Conservation (phyloP, 495 filamentous ascomycete genomes). For the Physcia stellaris region DNA sequence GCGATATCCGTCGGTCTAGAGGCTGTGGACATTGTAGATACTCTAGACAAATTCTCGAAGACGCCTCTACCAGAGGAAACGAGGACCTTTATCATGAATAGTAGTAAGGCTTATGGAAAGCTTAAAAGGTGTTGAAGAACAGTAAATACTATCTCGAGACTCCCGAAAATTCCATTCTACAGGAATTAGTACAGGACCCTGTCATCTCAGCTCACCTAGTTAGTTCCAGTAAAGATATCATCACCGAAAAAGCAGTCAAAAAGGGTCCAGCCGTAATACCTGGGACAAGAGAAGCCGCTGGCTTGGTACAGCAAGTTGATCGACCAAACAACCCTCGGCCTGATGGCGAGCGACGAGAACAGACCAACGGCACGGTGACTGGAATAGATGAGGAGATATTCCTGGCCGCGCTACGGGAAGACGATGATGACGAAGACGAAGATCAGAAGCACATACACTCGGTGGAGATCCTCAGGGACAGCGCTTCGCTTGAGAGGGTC, state of each 20-base stretch:
- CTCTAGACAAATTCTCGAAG: constrained; percentile 77
- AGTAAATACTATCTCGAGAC: constrained; percentile 92
- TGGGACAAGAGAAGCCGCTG: constrained; percentile 85
- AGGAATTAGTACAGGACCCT: constrained; percentile 63
- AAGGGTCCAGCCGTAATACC: constrained; percentile 88
- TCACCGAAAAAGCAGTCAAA: constrained; percentile 67
- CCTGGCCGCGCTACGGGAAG: constrained; percentile 43
- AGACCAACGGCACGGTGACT: constrained; percentile 13
- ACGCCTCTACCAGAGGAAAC: constrained; percentile 70
- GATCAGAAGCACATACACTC: constrained; percentile 81
- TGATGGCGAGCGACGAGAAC: constrained; percentile 21
- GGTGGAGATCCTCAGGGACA: constrained; percentile 72
- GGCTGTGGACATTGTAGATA: constrained; percentile 78
- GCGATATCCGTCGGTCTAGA: constrained; percentile 84
- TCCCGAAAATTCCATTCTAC: constrained; percentile 69
- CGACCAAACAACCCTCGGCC: constrained; percentile 29
- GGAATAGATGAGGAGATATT: constrained; percentile 40
- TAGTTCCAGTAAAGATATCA: constrained; percentile 55
- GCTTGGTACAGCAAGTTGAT: constrained; percentile 49
- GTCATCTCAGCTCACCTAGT: constrained; percentile 51
- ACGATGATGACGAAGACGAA: constrained; percentile 81
- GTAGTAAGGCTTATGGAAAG: constrained; percentile 85
- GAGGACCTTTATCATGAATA: constrained; percentile 62
- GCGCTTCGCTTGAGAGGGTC: constrained; percentile 72
- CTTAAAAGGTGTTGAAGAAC: constrained; percentile 89